A percentile compares a stretch with the other conserved stretches of the same genome.
Conservation (phyloP, 2,329 filamentous ascomycete genomes). For the Purpureocillium takamizusanense region DNA sequence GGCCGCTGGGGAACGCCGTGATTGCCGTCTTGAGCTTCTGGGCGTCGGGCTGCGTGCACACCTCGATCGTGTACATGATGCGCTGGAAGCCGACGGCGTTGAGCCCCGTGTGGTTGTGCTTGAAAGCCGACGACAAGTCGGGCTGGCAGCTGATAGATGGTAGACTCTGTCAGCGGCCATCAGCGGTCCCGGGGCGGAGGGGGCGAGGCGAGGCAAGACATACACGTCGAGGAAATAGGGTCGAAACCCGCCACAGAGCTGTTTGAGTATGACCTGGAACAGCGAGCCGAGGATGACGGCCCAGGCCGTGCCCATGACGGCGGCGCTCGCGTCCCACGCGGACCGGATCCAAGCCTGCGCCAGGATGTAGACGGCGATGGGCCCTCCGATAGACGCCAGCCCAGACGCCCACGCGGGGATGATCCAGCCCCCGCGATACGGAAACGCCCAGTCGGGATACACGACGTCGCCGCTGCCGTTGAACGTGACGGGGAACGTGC, state of each 20-base stretch:
- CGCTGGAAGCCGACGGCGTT: slow-evolving; percentile 41
- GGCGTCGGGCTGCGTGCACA: slow-evolving; percentile 49
- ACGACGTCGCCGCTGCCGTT: slow-evolving; percentile 49
- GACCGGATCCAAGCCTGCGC: slow-evolving; percentile 49
- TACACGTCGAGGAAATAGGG: slow-evolving; percentile 53
- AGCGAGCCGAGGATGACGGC: slow-evolving; percentile 48
- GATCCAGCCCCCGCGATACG: slow-evolving; percentile 48
- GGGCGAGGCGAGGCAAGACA: too few species aligned
- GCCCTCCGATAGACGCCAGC: slow-evolving; percentile 46
- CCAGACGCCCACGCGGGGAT: slow-evolving; percentile 51
- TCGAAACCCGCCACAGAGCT: slow-evolving; percentile 53
- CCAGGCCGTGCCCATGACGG: slow-evolving; percentile 51
- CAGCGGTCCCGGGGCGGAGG: too few species aligned
- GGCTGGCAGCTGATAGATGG: slow-evolving; percentile 53
- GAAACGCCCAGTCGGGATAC: slow-evolving; percentile 56
- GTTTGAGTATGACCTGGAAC: slow-evolving; percentile 60
- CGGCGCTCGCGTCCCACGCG: slow-evolving; percentile 54
- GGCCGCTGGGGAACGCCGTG: slow-evolving; percentile 60
- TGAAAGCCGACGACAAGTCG: slow-evolving; percentile 31
- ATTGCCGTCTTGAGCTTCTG: slow-evolving; percentile 49
- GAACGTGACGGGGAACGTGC: slow-evolving; percentile 56
- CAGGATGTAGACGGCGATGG: slow-evolving; percentile 45
- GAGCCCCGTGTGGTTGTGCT: slow-evolving; percentile 29
- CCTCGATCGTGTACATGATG: slow-evolving; percentile 55
- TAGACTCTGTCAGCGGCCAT: too few species aligned